These are phyloP conservation scores for Clavispora phyllophila DNA, from an alignment of 805 yeast genomes.

Conservation along the genomic window DNA sequence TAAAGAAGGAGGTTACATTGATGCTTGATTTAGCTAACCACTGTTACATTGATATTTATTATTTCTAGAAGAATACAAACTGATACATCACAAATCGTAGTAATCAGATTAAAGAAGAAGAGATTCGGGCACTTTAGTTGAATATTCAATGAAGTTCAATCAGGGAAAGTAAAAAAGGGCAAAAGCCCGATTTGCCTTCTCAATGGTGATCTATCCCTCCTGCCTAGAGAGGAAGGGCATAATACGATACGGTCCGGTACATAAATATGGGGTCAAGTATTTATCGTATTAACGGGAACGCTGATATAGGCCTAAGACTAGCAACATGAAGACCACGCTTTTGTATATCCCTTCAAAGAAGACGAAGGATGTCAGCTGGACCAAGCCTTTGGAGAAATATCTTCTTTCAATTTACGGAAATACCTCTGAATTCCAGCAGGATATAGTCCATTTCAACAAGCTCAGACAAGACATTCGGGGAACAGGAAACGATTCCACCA, in stretches of 20 bases:
- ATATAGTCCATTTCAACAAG: constrained; percentile 49
- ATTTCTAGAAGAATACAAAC: too few relatives aligned
- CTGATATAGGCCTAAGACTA: too few relatives aligned
- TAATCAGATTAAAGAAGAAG: too few relatives aligned
- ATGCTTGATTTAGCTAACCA: constrained; percentile 1
- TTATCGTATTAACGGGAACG: too few relatives aligned
- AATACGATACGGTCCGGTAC: not conserved
- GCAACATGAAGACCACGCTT: constrained; percentile 18
- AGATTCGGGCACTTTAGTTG: too few relatives aligned
- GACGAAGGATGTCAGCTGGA: constrained; percentile 64
- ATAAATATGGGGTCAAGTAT: not conserved
- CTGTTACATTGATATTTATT: too few relatives aligned
- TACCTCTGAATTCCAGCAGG: constrained; percentile 52
- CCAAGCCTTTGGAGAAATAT: constrained; percentile 51
- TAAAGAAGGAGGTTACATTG: constrained; percentile 34
- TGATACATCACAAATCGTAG: too few relatives aligned
- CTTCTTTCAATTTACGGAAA: constrained; percentile 60
- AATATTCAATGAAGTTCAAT: too few relatives aligned
- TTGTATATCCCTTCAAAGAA: constrained; percentile 28
- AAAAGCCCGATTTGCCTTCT: too few relatives aligned
- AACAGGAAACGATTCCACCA: constrained; percentile 35
- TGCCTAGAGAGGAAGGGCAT: too few relatives aligned
- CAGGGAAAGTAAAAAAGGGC: too few relatives aligned
- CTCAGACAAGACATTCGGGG: constrained; percentile 58
- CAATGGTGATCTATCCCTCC: too few relatives aligned